phyloP scores from a whole-genome alignment of 106 monocot genomes.

The Platanthera guangdongensis region DNA sequence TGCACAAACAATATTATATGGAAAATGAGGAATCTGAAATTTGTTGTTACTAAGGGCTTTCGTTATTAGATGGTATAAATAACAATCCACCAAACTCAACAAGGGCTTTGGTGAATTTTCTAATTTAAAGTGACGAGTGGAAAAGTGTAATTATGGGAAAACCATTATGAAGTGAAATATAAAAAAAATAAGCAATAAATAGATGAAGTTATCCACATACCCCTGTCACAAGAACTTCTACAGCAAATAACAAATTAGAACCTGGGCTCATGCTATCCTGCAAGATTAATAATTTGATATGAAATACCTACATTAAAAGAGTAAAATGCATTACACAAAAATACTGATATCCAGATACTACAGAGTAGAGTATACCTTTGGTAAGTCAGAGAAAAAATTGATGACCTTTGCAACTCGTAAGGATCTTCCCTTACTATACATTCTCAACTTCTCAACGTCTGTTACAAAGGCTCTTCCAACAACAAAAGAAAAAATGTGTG shows the following conservation, averaged over 20 bases:
- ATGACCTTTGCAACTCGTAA: slow-evolving; percentile 60
- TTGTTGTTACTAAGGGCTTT: too few species aligned
- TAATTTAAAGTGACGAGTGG: background rate
- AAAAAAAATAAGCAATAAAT: background rate
- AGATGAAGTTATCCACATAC: slow-evolving; percentile 35
- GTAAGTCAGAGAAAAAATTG: slow-evolving; percentile 68
- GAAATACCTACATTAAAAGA: background rate
- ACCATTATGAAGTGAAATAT: background rate
- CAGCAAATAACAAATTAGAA: slow-evolving; percentile 87
- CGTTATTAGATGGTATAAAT: too few species aligned
- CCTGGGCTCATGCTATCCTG: slow-evolving; percentile 81
- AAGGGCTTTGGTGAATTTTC: too few species aligned
- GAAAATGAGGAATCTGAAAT: too few species aligned
- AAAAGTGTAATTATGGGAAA: background rate
- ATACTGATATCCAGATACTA: background rate
- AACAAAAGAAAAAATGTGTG: slow-evolving; percentile 98
- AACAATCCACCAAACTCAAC: too few species aligned
- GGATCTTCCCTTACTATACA: slow-evolving; percentile 52
- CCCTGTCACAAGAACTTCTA: slow-evolving; percentile 90
- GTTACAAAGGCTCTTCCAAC: slow-evolving; percentile 98
- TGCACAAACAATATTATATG: too few species aligned
- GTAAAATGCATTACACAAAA: background rate
- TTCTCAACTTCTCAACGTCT: slow-evolving; percentile 91
- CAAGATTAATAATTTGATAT: slow-evolving; percentile 7
- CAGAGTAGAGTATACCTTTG: slow-evolving; percentile 37